Conservation (phyloP, 2,329 filamentous ascomycete species). For the Pseudogymnoascus sp. region DNA sequence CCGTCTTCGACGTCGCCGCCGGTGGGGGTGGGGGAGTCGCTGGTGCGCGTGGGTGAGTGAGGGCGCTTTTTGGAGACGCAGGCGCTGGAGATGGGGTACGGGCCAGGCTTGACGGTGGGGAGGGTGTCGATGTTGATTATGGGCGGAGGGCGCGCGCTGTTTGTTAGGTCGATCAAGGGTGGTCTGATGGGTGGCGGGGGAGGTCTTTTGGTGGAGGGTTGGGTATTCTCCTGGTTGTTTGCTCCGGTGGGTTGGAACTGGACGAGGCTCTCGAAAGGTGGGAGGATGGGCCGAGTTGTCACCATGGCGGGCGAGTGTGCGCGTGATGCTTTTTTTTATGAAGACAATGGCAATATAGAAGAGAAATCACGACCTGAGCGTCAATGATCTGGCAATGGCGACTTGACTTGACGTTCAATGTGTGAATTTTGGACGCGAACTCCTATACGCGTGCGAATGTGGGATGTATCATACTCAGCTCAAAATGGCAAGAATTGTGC, state of each 20-base stretch:
- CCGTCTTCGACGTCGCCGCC: slow-evolving; percentile 12
- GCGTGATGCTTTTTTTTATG: background rate
- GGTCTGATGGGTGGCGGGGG: background rate
- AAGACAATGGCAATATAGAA: background rate
- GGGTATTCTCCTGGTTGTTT: background rate
- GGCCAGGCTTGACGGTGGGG: background rate
- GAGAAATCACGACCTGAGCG: background rate
- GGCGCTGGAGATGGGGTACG: background rate
- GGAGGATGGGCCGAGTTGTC: background rate
- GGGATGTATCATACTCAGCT: slow-evolving; percentile 3
- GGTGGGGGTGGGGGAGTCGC: background rate
- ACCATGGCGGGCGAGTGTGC: background rate
- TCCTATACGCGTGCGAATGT: slow-evolving; percentile 3
- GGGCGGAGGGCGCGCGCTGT: background rate
- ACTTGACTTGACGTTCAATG: background rate
- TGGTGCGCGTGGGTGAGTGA: background rate
- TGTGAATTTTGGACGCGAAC: background rate
- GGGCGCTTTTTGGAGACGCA: slow-evolving; percentile 2
- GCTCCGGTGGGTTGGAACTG: background rate
- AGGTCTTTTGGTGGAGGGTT: background rate
- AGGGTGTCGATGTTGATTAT: background rate
- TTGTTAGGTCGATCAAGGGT: background rate
- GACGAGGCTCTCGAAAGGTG: background rate
- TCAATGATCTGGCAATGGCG: background rate
- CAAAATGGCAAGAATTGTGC: background rate